A percentile compares a stretch with the other conserved stretches of the same genome.
phyloP scores from a whole-genome alignment of 768 basidiomycete genomes.

The Sutorius australiensis region DNA sequence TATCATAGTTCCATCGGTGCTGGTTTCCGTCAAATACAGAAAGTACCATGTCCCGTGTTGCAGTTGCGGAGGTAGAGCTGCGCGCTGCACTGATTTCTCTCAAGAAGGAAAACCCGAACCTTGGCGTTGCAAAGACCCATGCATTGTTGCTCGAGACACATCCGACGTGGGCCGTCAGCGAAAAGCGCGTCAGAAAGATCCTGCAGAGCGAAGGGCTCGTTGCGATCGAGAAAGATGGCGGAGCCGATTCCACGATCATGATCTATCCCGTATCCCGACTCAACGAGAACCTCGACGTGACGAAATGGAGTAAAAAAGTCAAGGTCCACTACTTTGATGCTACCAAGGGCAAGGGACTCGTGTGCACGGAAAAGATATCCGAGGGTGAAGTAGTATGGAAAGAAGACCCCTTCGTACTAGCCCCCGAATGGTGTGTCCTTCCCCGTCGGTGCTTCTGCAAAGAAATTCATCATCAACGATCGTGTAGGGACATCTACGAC shows the following conservation, averaged over 20 bases:
- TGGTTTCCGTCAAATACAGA: not conserved
- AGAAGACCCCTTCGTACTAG: conserved; percentile 76
- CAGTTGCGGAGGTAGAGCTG: conserved; percentile 54
- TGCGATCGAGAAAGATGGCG: conserved; percentile 10
- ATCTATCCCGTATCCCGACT: conserved; percentile 61
- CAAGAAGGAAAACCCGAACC: conserved; percentile 51
- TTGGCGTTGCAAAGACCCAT: conserved; percentile 74
- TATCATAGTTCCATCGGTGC: not conserved
- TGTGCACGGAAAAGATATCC: conserved; percentile 62
- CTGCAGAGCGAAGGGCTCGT: conserved; percentile 58
- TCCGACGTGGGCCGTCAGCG: conserved; percentile 76
- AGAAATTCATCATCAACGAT: not conserved
- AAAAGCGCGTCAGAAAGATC: conserved; percentile 75
- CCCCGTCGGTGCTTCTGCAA: too few relatives aligned
- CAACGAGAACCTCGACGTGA: conserved; percentile 59
- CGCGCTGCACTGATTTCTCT: conserved; percentile 51
- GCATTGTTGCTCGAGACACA: conserved; percentile 53
- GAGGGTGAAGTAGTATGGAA: conserved; percentile 80
- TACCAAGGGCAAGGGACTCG: conserved; percentile 78
- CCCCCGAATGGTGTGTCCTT: conserved; percentile 72
- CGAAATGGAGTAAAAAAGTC: conserved; percentile 60
- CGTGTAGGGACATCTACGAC: conserved; percentile 71
- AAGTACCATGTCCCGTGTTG: conserved; percentile 11
- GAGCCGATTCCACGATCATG: conserved; percentile 2
- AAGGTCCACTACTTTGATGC: conserved; percentile 64